phyloP scores from a whole-genome alignment of 2,329 filamentous ascomycete genomes.

The Arthrobotrys sphaeroides region DNA sequence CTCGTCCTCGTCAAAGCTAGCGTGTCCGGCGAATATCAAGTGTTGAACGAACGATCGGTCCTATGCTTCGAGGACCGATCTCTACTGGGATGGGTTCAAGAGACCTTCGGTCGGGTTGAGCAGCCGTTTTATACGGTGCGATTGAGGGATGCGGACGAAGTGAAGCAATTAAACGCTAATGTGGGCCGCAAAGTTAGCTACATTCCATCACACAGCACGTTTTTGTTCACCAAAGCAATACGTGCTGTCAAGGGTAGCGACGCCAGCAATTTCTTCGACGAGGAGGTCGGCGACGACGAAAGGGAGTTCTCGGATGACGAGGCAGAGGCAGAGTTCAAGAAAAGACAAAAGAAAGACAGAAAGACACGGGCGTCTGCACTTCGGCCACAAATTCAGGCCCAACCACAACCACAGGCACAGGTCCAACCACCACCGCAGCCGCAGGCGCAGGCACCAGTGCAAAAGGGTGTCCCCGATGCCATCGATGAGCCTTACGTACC shows the following conservation, averaged over 20 bases:
- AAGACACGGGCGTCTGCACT: constrained; percentile 59
- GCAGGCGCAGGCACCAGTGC: constrained; percentile 62
- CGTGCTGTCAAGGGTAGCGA: constrained; percentile 86
- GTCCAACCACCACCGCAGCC: constrained; percentile 48
- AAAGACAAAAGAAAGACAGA: constrained; percentile 72
- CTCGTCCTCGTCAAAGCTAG: constrained; percentile 80
- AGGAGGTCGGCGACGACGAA: constrained; percentile 85
- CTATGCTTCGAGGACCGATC: constrained; percentile 79
- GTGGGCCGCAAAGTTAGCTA: constrained; percentile 80
- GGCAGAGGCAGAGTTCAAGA: constrained; percentile 84
- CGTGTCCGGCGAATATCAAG: constrained; percentile 80
- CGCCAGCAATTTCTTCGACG: constrained; percentile 92
- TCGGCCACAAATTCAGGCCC: not conserved
- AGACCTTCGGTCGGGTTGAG: constrained; percentile 85
- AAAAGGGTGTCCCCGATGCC: constrained; percentile 72
- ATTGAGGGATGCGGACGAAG: constrained; percentile 75
- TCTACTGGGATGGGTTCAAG: constrained; percentile 82
- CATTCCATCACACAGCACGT: constrained; percentile 78
- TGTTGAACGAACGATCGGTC: constrained; percentile 83
- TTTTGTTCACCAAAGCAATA: constrained; percentile 85
- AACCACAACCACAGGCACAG: constrained; percentile 59
- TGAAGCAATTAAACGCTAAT: constrained; percentile 73
- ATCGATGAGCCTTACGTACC: constrained; percentile 75
- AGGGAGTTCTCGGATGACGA: constrained; percentile 97
- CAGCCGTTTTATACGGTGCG: constrained; percentile 85